Evolutionary conservation across 139 green algal species (phyloP).

Genomic region (Asterochloris sp.): DNA sequence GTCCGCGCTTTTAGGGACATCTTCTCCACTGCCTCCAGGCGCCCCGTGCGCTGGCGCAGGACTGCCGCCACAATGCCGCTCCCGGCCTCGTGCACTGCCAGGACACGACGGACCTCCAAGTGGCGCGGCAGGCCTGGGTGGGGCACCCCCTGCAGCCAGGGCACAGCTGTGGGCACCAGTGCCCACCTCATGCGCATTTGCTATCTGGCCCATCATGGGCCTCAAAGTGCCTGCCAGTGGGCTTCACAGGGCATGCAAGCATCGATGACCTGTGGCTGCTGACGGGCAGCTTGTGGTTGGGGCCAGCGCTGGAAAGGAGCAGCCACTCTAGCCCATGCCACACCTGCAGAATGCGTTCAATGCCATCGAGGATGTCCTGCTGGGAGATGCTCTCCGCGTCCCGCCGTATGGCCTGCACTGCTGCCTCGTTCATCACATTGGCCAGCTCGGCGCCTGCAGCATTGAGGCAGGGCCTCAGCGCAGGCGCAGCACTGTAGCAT

Average conservation of each 20-base stretch:
- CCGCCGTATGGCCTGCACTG: conserved; percentile 64
- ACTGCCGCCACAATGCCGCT: conserved; percentile 65
- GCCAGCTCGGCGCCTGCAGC: conserved; percentile 85
- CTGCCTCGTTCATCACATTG: conserved; percentile 95
- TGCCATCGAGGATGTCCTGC: conserved; percentile 72
- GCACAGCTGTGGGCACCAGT: neutral
- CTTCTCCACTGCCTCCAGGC: conserved; percentile 73
- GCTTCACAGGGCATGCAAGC: too few relatives aligned
- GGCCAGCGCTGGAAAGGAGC: too few relatives aligned
- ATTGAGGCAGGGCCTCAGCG: neutral
- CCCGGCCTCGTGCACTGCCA: conserved; percentile 52
- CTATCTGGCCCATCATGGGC: neutral
- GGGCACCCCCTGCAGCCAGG: conserved; percentile 52
- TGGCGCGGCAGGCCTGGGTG: conserved; percentile 53
- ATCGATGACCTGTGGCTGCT: too few relatives aligned
- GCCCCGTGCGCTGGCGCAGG: conserved; percentile 42
- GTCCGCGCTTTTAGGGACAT: conserved; percentile 66
- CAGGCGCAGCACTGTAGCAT: neutral
- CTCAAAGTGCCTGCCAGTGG: too few relatives aligned
- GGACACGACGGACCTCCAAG: conserved; percentile 20
- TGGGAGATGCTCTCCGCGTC: conserved; percentile 33
- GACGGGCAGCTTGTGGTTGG: too few relatives aligned
- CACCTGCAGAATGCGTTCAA: conserved; percentile 80
- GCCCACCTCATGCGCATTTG: neutral
- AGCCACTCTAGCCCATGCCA: neutral